Evolutionary conservation across 2,329 filamentous ascomycete genomes (phyloP).

Genomic region (Fusarium beomiforme): DNA sequence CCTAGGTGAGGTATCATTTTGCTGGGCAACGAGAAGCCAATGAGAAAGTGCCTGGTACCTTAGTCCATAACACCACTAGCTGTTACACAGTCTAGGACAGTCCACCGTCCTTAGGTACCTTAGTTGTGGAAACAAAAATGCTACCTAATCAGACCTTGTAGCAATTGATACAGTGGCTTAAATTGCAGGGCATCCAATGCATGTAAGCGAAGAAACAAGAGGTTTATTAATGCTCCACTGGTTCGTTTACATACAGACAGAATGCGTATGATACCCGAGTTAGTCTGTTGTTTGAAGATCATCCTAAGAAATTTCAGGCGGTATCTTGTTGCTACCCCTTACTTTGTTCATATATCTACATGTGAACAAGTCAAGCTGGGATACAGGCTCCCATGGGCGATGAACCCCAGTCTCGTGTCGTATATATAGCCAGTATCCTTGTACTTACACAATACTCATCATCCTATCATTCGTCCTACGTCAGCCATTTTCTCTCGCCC

Average conservation of each 20-base stretch:
- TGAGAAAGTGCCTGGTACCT: background rate
- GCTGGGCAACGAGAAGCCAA: background rate
- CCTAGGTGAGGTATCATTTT: slow-evolving; percentile 6
- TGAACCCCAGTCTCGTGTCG: background rate
- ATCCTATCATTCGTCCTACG: background rate
- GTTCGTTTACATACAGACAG: slow-evolving; percentile 22
- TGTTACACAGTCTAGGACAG: background rate
- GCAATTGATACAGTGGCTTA: slow-evolving; percentile 2
- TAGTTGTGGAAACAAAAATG: background rate
- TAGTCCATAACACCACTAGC: background rate
- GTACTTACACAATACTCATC: background rate
- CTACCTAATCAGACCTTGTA: background rate
- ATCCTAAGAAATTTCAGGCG: background rate
- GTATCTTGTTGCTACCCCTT: background rate
- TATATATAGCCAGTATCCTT: background rate
- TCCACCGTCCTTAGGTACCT: background rate
- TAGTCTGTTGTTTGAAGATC: background rate
- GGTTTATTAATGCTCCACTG: background rate
- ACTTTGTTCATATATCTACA: background rate
- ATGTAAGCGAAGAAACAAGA: slow-evolving; percentile 33
- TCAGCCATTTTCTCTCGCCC: background rate
- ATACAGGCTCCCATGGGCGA: background rate
- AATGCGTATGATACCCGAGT: background rate
- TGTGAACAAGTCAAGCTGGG: background rate
- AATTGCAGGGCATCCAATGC: slow-evolving; percentile 21